phyloP scores from a whole-genome alignment of 768 basidiomycete species.

The Collybia sp. region DNA sequence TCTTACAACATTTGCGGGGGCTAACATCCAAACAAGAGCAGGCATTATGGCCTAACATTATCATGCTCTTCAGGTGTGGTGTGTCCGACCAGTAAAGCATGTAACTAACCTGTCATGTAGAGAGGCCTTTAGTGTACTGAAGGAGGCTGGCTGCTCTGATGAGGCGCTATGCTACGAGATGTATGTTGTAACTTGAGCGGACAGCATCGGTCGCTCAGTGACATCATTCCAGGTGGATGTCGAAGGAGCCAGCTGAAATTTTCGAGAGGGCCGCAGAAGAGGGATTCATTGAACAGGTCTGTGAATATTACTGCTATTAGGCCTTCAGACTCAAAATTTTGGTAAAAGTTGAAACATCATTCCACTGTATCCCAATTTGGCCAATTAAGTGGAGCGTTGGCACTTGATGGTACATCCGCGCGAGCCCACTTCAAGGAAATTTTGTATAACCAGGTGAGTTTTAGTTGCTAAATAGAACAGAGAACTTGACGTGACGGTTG shows the following conservation, averaged over 20 bases:
- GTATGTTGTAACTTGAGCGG: conserved; percentile 22
- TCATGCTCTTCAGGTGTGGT: conserved; percentile 50
- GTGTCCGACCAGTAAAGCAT: background rate
- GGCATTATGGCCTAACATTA: conserved; percentile 65
- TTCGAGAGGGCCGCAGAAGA: conserved; percentile 67
- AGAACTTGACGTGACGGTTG: background rate
- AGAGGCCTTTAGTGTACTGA: conserved; percentile 56
- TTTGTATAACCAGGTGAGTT: conserved; percentile 46
- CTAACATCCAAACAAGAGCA: conserved; percentile 33
- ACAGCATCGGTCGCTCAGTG: background rate
- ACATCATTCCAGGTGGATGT: conserved; percentile 50
- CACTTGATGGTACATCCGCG: conserved; percentile 44
- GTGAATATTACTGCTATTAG: background rate
- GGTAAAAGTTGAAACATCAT: conserved; percentile 49
- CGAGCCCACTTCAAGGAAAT: conserved; percentile 56
- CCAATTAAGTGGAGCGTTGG: conserved; percentile 52
- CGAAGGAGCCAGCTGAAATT: conserved; percentile 65
- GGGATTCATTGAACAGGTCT: conserved; percentile 52
- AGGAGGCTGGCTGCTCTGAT: conserved; percentile 62
- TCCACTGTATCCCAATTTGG: conserved; percentile 61
- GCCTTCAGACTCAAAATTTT: conserved; percentile 2
- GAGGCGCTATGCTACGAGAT: conserved; percentile 66
- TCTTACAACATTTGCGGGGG: background rate
- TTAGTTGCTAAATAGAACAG: background rate
- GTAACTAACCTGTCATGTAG: conserved; percentile 21